Evolutionary conservation across 2,329 filamentous ascomycete genomes (phyloP).

Genomic region (Pseudocercospora macadamiae): DNA sequence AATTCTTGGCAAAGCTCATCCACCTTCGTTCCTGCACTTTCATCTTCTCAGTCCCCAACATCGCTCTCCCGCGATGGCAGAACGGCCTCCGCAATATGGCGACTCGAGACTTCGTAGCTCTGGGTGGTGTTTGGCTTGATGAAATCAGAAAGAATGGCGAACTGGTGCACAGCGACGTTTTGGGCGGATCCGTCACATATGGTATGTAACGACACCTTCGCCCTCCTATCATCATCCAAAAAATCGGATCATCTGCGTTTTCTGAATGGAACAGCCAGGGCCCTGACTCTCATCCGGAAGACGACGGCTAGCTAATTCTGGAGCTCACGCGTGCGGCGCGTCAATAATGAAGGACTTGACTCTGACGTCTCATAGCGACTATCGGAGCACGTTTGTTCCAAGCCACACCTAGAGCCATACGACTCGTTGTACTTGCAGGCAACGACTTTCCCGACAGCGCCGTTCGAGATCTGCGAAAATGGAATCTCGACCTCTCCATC

Average conservation of each 20-base stretch:
- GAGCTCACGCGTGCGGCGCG: no score
- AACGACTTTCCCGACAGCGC: slow-evolving; percentile 27
- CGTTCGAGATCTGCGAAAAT: slow-evolving; percentile 24
- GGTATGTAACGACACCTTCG: slow-evolving; percentile 6
- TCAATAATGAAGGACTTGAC: background rate
- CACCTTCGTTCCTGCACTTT: no score
- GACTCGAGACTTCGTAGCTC: slow-evolving; percentile 15
- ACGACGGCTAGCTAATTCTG: no score
- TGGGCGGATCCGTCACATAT: slow-evolving; percentile 33
- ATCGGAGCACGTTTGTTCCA: slow-evolving; percentile 30
- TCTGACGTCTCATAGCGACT: slow-evolving; percentile 25
- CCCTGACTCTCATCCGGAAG: no score
- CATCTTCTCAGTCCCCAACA: no score
- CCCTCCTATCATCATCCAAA: no score
- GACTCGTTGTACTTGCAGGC: slow-evolving; percentile 29
- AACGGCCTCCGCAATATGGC: no score
- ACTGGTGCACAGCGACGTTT: slow-evolving; percentile 20
- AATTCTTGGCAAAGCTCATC: no score
- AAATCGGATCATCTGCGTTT: no score
- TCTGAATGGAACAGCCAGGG: no score
- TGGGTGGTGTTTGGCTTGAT: slow-evolving; percentile 37
- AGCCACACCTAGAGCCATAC: slow-evolving; percentile 14
- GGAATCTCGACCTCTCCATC: slow-evolving; percentile 27
- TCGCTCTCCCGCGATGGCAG: no score
- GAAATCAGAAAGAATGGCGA: slow-evolving; percentile 29